A percentile compares a stretch with the other conserved stretches of the same genome.
Evolutionary conservation across 495 filamentous ascomycete species (phyloP).

Genomic region (Letharia lupina): DNA sequence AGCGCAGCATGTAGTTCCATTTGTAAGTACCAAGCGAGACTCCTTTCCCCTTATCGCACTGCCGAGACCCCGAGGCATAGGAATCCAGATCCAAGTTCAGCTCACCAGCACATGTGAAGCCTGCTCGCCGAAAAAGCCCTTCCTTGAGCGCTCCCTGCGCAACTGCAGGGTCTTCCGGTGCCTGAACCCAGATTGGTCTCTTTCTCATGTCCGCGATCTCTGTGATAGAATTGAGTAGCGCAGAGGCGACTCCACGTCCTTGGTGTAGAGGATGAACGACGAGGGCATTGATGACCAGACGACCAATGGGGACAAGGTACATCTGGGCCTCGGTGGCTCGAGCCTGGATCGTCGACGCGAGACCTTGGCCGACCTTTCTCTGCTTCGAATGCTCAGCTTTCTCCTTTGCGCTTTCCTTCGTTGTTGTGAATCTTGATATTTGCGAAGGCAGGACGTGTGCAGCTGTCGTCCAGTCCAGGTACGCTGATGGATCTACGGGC

Average conservation of each 20-base stretch:
- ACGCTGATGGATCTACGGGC: neutral
- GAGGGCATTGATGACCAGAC: neutral
- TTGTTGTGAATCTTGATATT: neutral
- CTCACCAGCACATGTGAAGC: constrained; percentile 2
- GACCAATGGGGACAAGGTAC: neutral
- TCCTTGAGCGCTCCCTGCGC: neutral
- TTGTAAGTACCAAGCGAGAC: neutral
- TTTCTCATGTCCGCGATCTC: neutral
- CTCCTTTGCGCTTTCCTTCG: neutral
- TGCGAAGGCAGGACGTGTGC: neutral
- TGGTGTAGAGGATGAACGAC: neutral
- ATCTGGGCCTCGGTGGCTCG: neutral
- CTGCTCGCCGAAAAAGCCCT: constrained; percentile 2
- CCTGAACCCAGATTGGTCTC: neutral
- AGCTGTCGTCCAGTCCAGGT: constrained; percentile 1
- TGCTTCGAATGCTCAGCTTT: neutral
- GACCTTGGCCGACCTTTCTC: neutral
- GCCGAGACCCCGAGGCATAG: neutral
- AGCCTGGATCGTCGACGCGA: neutral
- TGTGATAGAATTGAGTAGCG: neutral
- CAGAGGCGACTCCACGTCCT: neutral
- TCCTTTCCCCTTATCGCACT: neutral
- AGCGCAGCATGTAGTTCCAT: constrained; percentile 6
- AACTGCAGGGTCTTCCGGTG: constrained; percentile 1
- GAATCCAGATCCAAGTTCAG: neutral